Base-by-base conservation (phyloP, 257 asterid genomes). In the Solanum dulcamara region DNA sequence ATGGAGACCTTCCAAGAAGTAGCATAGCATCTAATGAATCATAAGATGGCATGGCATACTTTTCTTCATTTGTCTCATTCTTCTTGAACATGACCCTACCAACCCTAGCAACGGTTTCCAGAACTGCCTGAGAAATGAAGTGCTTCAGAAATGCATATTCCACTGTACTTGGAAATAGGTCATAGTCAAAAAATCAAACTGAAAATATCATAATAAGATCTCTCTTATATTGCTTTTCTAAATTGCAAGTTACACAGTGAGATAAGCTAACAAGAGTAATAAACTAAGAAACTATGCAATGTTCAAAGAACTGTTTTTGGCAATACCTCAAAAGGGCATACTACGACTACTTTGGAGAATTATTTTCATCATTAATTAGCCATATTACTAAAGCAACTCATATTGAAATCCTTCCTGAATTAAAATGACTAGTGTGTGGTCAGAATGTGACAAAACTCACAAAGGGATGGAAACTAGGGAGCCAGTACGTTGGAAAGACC, bases 41-140 rank as follows among this genome's bases (percentile, higher is more conserved):
- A 33, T 84, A 81, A 82, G 88, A 87, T 86, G 85, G 86, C 88
- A 81, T 70, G 48, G 74, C 91, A 26, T 92, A 94, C 98, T 93
- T 94, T 75, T 92, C 97, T 81, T 92, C 94, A 87, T 89, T 94
- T 5, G 96, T 92, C 81, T 92, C 97, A 72, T 93, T 94, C 88
- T 92, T 94, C 94, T 94, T 94, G 91, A 92, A 89, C 94, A 88
- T 90, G 75, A 94, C 92, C 88, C 96, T 90, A 70, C 97, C 98
- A 90, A 94, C 92, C 89, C 97, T 90, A 71, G 98, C 98, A 90
- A 94, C 97, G 86, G 95, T 92, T 90, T 93, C 98, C 88, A 94
- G 86, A 90, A 92, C 94, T 81, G 97, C 98, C 97, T 94, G 95
- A 66, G 84, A 87, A 88, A 85, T 89, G 87, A 91, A 51, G 44